Evolutionary conservation across 2,329 filamentous ascomycete genomes (phyloP), one percentile per base, ranked within the genome.

Genomic region (Nemania sp.): DNA sequence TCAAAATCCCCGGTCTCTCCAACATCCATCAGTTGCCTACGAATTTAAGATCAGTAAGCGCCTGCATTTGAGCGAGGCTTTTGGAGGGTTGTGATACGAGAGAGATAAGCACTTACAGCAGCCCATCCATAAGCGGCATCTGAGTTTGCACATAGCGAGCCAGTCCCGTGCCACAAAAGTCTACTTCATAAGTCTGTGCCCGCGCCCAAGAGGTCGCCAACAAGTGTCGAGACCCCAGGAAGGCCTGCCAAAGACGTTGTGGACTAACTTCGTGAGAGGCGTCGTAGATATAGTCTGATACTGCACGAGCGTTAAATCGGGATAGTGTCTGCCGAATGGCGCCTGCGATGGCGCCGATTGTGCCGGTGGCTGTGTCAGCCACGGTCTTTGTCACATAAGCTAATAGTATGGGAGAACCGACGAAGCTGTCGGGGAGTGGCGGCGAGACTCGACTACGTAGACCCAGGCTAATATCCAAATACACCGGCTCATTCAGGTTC

Each of bases 211-310:
- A 82, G 5, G 83, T 85, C 2, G 82, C 80, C 3, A 85, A 68
- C 0, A 79, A 70, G 72, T 85, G 83, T 24, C 77, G 73, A 0
- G 70, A 64, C 0, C 84, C 84, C 6, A 84, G 63, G 61, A 85
- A 86, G 0, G 72, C 80, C 66, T 83, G 80, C 84, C 84, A 86
- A 18, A 86, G 68, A 5, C 84, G 77, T 73, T 86, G 83, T 0
- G 84, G 83, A 11, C 79, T 79, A 11, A 78, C 69, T 70, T 86
- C 83, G 62, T 80, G 76, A 2, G 81, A 81, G 10, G 78, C 77
- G 56, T 83, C 80, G 62, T 85, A 80, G 2, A 86, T 72, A 38
- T 80, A 73, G 3, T 81, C 79, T 0, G 76, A 78, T 2, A 86
- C 72, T 0, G 78, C 77, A 4, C 77, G 76, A 0, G 78, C 75